These are phyloP conservation scores for Fusarium graminum DNA, from an alignment of 2,329 filamentous ascomycete genomes.

Conservation along the genomic window DNA sequence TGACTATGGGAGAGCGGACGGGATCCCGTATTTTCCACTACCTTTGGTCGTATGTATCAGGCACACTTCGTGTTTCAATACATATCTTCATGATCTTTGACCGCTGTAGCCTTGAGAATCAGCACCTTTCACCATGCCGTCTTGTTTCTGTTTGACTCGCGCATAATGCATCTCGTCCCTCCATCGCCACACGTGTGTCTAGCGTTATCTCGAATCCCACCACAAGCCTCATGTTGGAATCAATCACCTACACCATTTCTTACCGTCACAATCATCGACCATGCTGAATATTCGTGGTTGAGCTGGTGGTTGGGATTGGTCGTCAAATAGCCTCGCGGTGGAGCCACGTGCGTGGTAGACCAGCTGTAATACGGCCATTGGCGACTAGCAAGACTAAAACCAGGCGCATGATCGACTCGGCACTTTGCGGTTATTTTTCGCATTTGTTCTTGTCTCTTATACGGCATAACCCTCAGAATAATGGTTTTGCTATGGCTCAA, in stretches of 20 bases:
- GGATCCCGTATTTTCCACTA: slow-evolving; percentile 26
- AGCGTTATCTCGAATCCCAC: neutral
- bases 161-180: slow-evolving; percentile 5
- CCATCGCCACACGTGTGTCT: slow-evolving; percentile 20
- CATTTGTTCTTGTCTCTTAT: slow-evolving; percentile 7
- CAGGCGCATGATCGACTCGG: slow-evolving; percentile 32
- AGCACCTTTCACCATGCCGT: neutral
- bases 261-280: neutral
- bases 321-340: slow-evolving; percentile 21
- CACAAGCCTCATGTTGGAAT: neutral
- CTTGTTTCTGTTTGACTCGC: slow-evolving; percentile 6
- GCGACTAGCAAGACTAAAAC: slow-evolving; percentile 13
- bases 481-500: neutral
- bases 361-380: slow-evolving; percentile 38
- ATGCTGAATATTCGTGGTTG: slow-evolving; percentile 35
- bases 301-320: slow-evolving; percentile 36
- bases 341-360: slow-evolving; percentile 40
- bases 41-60: slow-evolving; percentile 15
- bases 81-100: too few relatives aligned
- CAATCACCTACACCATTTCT: neutral
- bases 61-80: fast-evolving
- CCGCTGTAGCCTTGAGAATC: neutral
- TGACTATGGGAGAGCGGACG: slow-evolving; percentile 26
- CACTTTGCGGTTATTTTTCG: slow-evolving; percentile 27
- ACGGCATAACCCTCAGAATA: neutral